Conservation (phyloP, 2,329 filamentous ascomycete genomes). For the Scleromitrula shiraiana region DNA sequence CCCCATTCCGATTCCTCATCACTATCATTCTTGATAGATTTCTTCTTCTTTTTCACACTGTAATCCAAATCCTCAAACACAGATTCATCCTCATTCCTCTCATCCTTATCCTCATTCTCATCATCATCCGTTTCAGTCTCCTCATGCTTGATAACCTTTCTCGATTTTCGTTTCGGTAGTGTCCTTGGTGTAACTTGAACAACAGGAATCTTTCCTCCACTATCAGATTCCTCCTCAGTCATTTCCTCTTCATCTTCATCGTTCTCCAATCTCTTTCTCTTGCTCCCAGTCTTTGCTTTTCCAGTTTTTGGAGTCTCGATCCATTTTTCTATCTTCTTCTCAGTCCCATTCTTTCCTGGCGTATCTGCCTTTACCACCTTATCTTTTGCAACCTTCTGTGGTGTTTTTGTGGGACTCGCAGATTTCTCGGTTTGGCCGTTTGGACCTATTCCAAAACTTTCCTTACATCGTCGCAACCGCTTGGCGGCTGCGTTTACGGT, state of each 20-base stretch:
- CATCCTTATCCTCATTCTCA: background rate
- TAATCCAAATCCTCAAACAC: background rate
- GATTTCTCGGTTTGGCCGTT: too few relatives aligned
- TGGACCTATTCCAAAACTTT: too few relatives aligned
- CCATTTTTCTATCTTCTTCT: background rate
- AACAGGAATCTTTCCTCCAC: background rate
- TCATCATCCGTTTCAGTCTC: background rate
- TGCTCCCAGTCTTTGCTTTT: background rate
- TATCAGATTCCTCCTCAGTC: background rate
- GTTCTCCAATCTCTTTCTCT: slow-evolving; percentile 1
- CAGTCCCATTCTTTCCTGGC: background rate
- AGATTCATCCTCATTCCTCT: background rate
- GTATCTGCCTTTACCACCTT: too few relatives aligned
- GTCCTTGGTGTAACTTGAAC: too few relatives aligned
- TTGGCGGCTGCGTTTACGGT: too few relatives aligned
- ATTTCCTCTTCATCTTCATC: too few relatives aligned
- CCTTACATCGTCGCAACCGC: too few relatives aligned
- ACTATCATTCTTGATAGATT: background rate
- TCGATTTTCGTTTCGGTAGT: background rate
- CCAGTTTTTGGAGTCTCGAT: background rate
- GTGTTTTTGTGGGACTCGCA: too few relatives aligned
- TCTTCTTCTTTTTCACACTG: background rate
- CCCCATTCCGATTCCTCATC: background rate
- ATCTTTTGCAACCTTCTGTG: too few relatives aligned
- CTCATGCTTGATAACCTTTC: too few relatives aligned